Conservation (phyloP, 345 rosid species). For the Brassica carinata region DNA sequence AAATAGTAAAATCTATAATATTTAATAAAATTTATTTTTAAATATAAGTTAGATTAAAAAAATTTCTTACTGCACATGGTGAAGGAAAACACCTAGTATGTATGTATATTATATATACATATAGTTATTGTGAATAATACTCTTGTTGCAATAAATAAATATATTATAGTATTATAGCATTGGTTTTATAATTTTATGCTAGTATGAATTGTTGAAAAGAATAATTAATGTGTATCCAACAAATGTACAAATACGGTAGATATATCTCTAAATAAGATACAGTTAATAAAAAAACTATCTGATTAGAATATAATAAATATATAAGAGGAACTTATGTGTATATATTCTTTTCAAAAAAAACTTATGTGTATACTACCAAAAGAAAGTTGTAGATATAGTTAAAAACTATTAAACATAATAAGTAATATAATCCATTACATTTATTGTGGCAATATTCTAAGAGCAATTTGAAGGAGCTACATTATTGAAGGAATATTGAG, state of each 20-base stretch:
- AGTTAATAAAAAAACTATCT: background rate
- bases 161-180: too few species aligned
- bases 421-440: slow-evolving; percentile 12
- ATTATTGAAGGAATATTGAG: slow-evolving; percentile 25
- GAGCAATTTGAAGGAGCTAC: slow-evolving; percentile 3
- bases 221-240: too few species aligned
- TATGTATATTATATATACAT: too few species aligned
- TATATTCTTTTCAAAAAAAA: background rate
- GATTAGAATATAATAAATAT: background rate
- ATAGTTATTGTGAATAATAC: background rate
- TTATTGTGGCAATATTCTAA: slow-evolving; percentile 15
- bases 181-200: too few species aligned
- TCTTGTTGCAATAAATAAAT: background rate
- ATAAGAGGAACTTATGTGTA: background rate
- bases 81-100: too few species aligned
- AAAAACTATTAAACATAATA: background rate
- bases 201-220: background rate
- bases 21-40: too few species aligned
- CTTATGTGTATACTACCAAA: background rate
- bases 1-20: too few species aligned
- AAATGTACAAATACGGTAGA: too few species aligned
- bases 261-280: too few species aligned
- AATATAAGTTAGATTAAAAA: too few species aligned
- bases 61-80: too few species aligned
- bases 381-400: background rate